These are phyloP conservation scores for Pouteria campechiana DNA, from an alignment of 179 eudicot species.

Conservation along the genomic window DNA sequence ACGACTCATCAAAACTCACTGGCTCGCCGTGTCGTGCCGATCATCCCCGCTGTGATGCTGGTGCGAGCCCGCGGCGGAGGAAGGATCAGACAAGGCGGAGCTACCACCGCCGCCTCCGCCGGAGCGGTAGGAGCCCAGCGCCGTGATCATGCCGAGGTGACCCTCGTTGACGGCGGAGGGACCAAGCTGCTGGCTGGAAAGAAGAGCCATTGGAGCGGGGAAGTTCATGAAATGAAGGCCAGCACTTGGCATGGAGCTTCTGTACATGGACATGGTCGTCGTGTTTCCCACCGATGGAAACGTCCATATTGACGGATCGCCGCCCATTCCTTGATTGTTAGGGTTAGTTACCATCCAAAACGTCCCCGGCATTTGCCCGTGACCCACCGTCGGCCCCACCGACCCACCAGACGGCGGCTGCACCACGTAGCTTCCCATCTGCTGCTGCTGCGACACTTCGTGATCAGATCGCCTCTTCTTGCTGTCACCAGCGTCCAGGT, in stretches of 20 bases:
- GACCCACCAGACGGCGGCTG: slow-evolving; percentile 28
- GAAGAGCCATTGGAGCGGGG: slow-evolving; percentile 31
- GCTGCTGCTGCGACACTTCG: slow-evolving; percentile 12
- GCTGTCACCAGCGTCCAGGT: slow-evolving; percentile 16
- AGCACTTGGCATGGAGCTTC: slow-evolving; percentile 27
- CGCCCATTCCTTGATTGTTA: slow-evolving; percentile 23
- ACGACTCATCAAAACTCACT: too few species aligned
- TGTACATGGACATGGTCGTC: slow-evolving; percentile 21
- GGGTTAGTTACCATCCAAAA: slow-evolving; percentile 47
- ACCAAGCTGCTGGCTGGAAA: slow-evolving; percentile 33
- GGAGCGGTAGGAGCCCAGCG: slow-evolving; percentile 22
- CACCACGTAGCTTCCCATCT: slow-evolving; percentile 28
- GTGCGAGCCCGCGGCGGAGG: slow-evolving; percentile 20
- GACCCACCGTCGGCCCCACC: slow-evolving; percentile 23
- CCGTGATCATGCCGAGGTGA: slow-evolving; percentile 34
- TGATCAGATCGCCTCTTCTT: slow-evolving; percentile 26
- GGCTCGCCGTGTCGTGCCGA: slow-evolving; percentile 21
- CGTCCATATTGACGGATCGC: slow-evolving; percentile 43
- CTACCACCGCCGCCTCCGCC: slow-evolving; percentile 4
- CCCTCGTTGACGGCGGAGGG: slow-evolving; percentile 18
- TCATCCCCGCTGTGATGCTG: slow-evolving; percentile 29
- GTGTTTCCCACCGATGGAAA: slow-evolving; percentile 23
- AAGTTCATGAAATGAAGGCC: slow-evolving; percentile 48
- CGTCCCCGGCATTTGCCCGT: slow-evolving; percentile 37
- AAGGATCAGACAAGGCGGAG: too few species aligned